Evolutionary conservation across 192 early-diverging fungal species (phyloP), one percentile per base, ranked within the genome.

Genomic region (Mortierella hygrophila): DNA sequence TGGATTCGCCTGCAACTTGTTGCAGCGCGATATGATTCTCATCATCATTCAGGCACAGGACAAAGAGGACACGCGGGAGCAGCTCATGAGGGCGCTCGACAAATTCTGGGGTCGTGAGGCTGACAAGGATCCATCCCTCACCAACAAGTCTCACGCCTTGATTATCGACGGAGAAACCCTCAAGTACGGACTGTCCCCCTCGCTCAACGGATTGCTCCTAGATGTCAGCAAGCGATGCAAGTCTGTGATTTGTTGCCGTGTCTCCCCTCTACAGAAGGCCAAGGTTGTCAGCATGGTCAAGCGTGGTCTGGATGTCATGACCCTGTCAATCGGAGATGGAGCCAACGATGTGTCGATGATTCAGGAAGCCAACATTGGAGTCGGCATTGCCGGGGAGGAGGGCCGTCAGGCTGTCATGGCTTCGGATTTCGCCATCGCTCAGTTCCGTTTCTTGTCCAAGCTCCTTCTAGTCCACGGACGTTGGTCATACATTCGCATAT

Each of bases 301-400:
- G 78, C 87, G 92, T 16, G 92, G 94, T 23, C 90, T 97, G 38
- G 94, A 96, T 60, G 95, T 94, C 6, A 93, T 98, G 93, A 97
- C 96, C 20, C 81, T 99, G 71, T 95, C 97, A 6, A 97, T 99
- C 60, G 98, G 98, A 38, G 98, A 99, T 90, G 95, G 89, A 44
- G 98, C 97, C 20, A 99, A 99, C 86, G 98, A 99, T 86, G 97
- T 99, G 21, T 93, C 93, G 46, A 99, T 99, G 98, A 99, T 99
- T 79, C 98, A 99, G 89, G 97, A 96, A 60, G 97, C 98, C 44
- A 95, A 99, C 87, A 92, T 99, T 26, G 98, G 98, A 55, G 89
- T 99, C 41, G 98, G 98, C 37, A 98, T 99, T 75, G 94, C 95
- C 21, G 98, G 98, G 57, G 94, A 97, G 79, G 98, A 99, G 89